Percentiles rank a stretch among this genome's conserved stretches.
Conservation (phyloP, 176 grass and related monocot species). For the Hyparrhenia diplandra region DNA sequence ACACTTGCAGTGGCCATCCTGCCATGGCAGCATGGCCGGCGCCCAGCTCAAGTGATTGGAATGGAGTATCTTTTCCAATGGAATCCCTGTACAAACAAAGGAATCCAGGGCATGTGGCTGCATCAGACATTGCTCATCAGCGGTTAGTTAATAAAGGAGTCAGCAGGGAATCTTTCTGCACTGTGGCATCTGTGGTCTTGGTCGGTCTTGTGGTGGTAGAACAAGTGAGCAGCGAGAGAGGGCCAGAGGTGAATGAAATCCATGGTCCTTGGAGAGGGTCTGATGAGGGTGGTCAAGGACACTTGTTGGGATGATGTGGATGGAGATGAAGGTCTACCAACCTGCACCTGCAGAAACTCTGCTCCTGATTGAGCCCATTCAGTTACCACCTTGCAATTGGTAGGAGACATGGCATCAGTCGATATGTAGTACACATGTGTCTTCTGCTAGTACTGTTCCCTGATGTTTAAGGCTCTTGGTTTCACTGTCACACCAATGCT, state of each 20-base stretch:
- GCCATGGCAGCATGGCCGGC: background rate
- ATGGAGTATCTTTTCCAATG: constrained; percentile 28
- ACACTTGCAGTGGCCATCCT: constrained; percentile 2
- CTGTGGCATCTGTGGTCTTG: constrained; percentile 10
- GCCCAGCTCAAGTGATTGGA: constrained; percentile 15
- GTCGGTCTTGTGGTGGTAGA: background rate
- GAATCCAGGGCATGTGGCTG: constrained; percentile 30
- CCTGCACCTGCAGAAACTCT: constrained; percentile 35
- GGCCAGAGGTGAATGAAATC: constrained; percentile 15
- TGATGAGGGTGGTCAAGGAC: constrained; percentile 19
- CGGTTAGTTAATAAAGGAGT: constrained; percentile 24
- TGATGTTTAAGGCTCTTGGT: constrained; percentile 25
- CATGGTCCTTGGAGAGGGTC: constrained; percentile 21
- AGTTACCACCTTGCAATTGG: constrained; percentile 9
- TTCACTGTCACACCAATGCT: constrained; percentile 19
- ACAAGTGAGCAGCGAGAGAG: background rate
- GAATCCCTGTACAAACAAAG: constrained; percentile 23
- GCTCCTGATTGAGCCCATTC: constrained; percentile 30
- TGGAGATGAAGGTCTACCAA: too few species aligned
- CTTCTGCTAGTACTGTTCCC: background rate
- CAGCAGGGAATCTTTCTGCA: constrained; percentile 33
- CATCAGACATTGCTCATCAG: constrained; percentile 31
- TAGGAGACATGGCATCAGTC: constrained; percentile 25
- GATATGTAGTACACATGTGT: constrained; percentile 3
- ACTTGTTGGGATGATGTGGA: constrained; percentile 27